These are phyloP conservation scores for Wickerhamiella sorbophila DNA, from an alignment of 805 yeast genomes.

Conservation along the genomic window DNA sequence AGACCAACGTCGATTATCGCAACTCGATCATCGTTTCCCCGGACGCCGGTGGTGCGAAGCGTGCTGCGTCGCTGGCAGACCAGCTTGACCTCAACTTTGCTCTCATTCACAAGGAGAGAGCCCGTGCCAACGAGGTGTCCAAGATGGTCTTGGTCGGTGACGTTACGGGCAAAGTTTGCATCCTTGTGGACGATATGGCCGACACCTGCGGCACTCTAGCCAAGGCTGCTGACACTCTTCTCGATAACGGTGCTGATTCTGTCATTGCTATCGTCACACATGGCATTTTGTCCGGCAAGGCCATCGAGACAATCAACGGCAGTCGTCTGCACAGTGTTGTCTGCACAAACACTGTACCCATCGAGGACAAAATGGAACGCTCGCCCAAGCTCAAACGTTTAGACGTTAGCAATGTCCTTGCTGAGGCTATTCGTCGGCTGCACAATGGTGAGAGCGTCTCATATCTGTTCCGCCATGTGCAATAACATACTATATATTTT, in stretches of 20 bases:
- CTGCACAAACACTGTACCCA: slow-evolving; percentile 90
- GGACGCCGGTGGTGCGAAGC: slow-evolving; percentile 98
- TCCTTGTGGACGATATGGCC: slow-evolving; percentile 94
- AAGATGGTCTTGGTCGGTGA: slow-evolving; percentile 96
- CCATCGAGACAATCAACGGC: slow-evolving; percentile 56
- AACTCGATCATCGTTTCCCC: slow-evolving; percentile 81
- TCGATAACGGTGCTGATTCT: slow-evolving; percentile 65
- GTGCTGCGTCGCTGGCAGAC: slow-evolving; percentile 96
- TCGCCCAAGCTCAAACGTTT: slow-evolving; percentile 62
- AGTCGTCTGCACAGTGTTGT: slow-evolving; percentile 61
- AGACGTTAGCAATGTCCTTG: slow-evolving; percentile 76
- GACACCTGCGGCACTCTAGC: slow-evolving; percentile 96
- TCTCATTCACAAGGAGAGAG: slow-evolving; percentile 92
- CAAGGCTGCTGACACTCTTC: slow-evolving; percentile 81
- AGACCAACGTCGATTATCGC: slow-evolving; percentile 41
- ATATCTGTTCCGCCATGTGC: slow-evolving; percentile 43
- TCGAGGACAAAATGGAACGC: slow-evolving; percentile 43
- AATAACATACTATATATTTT: slow-evolving; percentile 5
- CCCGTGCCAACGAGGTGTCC: slow-evolving; percentile 92
- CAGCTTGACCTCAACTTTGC: slow-evolving; percentile 87
- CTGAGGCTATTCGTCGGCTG: slow-evolving; percentile 86
- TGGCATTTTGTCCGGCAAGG: slow-evolving; percentile 83
- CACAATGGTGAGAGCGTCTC: slow-evolving; percentile 96
- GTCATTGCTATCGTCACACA: slow-evolving; percentile 95
- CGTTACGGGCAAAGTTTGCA: slow-evolving; percentile 70